phyloP scores from a whole-genome alignment of 1,139 yeast species.

The Zygoascus sp. region DNA sequence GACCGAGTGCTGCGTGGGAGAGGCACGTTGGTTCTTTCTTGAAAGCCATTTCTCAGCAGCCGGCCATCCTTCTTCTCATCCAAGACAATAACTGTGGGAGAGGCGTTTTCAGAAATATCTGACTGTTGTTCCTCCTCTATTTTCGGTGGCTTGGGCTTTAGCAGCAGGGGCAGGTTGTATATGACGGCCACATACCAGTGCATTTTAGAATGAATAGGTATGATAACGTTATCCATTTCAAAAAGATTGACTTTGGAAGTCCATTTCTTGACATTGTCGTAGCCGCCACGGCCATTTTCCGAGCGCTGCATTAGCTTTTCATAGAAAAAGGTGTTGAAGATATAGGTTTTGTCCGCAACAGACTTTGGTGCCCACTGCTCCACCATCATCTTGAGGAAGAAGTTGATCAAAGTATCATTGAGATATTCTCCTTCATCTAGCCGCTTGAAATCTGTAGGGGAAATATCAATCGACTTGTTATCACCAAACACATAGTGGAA shows the following conservation, averaged over 20 bases:
- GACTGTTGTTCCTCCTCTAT: neutral
- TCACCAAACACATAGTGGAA: conserved; percentile 28
- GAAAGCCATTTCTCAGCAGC: conserved; percentile 12
- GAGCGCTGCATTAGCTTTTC: conserved; percentile 47
- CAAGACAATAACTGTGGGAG: neutral
- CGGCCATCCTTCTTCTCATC: conserved; percentile 5
- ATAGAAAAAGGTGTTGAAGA: conserved; percentile 83
- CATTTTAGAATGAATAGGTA: conserved; percentile 68
- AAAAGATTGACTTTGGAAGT: conserved; percentile 64
- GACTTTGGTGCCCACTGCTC: conserved; percentile 16
- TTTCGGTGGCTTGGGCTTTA: conserved; percentile 7
- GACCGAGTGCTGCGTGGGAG: conserved; percentile 14
- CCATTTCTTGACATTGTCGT: conserved; percentile 74
- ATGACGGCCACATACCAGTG: conserved; percentile 81
- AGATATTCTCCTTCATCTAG: conserved; percentile 37
- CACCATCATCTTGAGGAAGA: conserved; percentile 32
- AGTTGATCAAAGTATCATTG: conserved; percentile 41
- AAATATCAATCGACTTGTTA: conserved; percentile 29
- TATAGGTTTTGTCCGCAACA: conserved; percentile 39
- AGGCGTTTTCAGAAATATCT: neutral
- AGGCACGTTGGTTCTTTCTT: neutral
- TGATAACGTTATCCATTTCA: conserved; percentile 55
- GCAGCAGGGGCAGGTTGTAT: conserved; percentile 27
- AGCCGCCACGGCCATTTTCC: conserved; percentile 39
- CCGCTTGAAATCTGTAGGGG: conserved; percentile 33